phyloP scores from a whole-genome alignment of 768 basidiomycete genomes.

The Auricularia sp. region DNA sequence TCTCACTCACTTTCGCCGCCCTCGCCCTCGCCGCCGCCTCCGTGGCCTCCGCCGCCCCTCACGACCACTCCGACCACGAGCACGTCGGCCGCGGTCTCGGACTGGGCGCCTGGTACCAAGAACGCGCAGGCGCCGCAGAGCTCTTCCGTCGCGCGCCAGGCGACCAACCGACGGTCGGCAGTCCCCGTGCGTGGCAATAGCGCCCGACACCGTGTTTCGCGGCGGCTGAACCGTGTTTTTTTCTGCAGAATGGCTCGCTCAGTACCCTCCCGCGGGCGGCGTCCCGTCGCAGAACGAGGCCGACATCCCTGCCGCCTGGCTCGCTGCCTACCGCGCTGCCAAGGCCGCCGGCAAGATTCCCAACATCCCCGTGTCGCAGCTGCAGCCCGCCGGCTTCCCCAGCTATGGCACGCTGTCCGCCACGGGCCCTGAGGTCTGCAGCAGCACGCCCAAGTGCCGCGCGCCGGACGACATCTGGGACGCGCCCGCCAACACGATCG shows the following conservation, averaged over 20 bases:
- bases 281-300: not conserved
- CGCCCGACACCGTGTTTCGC: not conserved
- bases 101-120: conserved; percentile 49
- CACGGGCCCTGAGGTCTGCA: conserved; percentile 44
- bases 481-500: conserved; percentile 60
- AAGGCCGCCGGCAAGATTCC: conserved; percentile 60
- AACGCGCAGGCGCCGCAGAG: conserved; percentile 48
- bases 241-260: conserved; percentile 48
- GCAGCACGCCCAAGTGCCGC: conserved; percentile 60
- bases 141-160: conserved; percentile 48
- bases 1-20: not conserved
- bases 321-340: conserved; percentile 13
- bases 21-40: conserved; percentile 1
- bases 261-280: conserved; percentile 36
- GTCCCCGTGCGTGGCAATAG: conserved; percentile 35
- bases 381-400: conserved; percentile 21
- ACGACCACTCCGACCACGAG: conserved; percentile 13
- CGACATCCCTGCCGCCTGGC: not conserved
- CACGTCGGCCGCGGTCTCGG: conserved; percentile 14
- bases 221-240: not conserved
- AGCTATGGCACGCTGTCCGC: conserved; percentile 34
- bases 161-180: conserved; percentile 38
- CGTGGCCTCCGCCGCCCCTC: conserved; percentile 4
- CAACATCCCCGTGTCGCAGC: conserved; percentile 42
- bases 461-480: conserved; percentile 55